A percentile compares a stretch with the other conserved stretches of the same genome.
Evolutionary conservation across 2,329 filamentous ascomycete genomes (phyloP).

Genomic region (Ophiognomonia clavigignenti-juglandacearum): DNA sequence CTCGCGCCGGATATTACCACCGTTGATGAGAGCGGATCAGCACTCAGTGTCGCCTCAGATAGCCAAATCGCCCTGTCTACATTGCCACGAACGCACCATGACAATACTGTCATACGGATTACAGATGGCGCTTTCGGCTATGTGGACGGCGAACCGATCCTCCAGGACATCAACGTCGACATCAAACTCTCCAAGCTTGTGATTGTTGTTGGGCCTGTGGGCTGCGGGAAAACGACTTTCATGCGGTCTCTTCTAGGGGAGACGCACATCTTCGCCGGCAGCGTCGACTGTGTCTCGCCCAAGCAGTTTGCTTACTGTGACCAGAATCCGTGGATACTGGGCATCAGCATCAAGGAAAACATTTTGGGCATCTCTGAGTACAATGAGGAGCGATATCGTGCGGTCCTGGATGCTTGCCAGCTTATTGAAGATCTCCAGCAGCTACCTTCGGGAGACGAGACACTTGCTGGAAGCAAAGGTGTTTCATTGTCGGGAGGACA

Average conservation of each 20-base stretch:
- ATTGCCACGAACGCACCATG: not conserved
- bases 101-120: no score
- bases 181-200: not conserved
- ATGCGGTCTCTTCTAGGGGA: conserved; percentile 13
- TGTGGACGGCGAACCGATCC: no score
- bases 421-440: conserved; percentile 21
- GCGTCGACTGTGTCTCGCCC: not conserved
- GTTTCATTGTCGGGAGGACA: no score
- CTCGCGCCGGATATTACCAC: not conserved
- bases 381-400: conserved; percentile 24
- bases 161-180: not conserved
- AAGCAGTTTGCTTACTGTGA: conserved; percentile 17
- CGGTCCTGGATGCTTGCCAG: conserved; percentile 23
- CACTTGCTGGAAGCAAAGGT: no score
- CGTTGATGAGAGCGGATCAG: not conserved
- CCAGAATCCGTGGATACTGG: conserved; percentile 39
- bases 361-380: conserved; percentile 28
- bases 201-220: conserved; percentile 12
- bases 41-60: not conserved
- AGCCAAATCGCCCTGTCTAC: not conserved
- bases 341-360: conserved; percentile 33
- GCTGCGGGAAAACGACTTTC: conserved; percentile 13
- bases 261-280: not conserved
- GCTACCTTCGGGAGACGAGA: no score
- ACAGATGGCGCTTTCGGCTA: no score